Conservation (phyloP, 176 grass and related monocot genomes). For the Cenchrus americanus region DNA sequence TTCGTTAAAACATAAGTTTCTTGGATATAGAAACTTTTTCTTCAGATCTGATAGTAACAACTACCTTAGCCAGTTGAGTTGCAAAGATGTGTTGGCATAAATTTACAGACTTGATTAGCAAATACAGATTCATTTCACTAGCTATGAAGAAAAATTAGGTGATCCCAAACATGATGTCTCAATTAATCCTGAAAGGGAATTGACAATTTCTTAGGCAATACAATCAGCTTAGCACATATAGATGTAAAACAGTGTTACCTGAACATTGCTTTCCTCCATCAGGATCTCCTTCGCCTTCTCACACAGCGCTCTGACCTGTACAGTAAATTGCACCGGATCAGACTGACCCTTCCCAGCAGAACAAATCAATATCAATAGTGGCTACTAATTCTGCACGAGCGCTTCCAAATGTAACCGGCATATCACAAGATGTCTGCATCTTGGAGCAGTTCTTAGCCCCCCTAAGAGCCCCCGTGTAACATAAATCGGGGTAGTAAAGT, state of each 20-base stretch:
- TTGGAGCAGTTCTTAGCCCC: not conserved
- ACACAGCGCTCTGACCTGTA: slow-evolving; percentile 81
- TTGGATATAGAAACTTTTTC: not conserved
- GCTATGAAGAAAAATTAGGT: not conserved
- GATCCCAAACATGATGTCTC: not conserved
- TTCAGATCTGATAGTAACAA: not conserved
- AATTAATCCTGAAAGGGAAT: no score
- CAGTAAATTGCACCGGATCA: not conserved
- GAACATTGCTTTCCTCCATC: slow-evolving; percentile 98
- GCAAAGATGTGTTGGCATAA: not conserved
- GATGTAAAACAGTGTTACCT: slow-evolving; percentile 54
- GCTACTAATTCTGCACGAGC: not conserved
- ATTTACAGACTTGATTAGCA: slow-evolving; percentile 1
- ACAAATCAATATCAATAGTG: slow-evolving; percentile 3
- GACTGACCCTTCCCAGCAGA: not conserved
- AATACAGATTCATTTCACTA: not conserved
- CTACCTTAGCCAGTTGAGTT: not conserved
- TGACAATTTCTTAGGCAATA: not conserved
- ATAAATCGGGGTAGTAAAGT: not conserved
- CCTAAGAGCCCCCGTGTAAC: not conserved
- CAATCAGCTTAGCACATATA: not conserved
- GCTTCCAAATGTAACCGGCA: not conserved
- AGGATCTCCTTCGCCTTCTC: slow-evolving; percentile 98
- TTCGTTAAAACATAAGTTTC: not conserved
- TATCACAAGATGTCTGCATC: not conserved